A percentile compares a stretch with the other conserved stretches of the same genome.
These are phyloP conservation scores for Diaporthe sp. DNA, from an alignment of 2,329 filamentous ascomycete species.

Conservation along the genomic window DNA sequence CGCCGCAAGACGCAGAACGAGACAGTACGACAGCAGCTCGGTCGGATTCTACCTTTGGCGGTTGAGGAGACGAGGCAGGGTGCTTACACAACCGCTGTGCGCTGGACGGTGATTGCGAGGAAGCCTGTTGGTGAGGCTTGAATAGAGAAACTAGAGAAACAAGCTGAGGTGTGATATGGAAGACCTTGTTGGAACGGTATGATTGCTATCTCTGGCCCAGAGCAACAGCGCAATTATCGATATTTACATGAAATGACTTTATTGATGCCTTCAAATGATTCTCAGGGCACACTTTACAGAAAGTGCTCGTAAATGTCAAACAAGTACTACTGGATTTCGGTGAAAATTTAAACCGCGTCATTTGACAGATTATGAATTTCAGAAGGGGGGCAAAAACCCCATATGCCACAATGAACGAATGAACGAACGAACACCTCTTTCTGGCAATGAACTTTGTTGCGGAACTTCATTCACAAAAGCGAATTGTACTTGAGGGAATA, in stretches of 20 bases:
- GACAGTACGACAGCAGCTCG: conserved; percentile 37
- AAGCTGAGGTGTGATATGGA: not conserved
- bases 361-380: not conserved
- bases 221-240: too few relatives aligned
- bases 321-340: not conserved
- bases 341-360: not conserved
- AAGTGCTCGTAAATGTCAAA: not conserved
- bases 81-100: conserved; percentile 28
- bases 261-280: not conserved
- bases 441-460: not conserved
- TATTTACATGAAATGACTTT: not conserved
- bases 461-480: fast-evolving
- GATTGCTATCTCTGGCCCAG: too few relatives aligned
- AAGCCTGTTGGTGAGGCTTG: conserved; percentile 21
- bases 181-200: too few relatives aligned
- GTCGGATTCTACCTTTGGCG: conserved; percentile 40
- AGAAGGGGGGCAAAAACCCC: not conserved
- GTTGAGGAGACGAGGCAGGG: conserved; percentile 40
- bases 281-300: not conserved
- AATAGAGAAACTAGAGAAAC: not conserved
- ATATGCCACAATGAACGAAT: too few relatives aligned
- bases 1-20: conserved; percentile 44
- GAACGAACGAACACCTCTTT: too few relatives aligned
- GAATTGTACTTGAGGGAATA: fast-evolving
- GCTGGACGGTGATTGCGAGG: conserved; percentile 35